A percentile compares a stretch with the other conserved stretches of the same genome.
phyloP scores from a whole-genome alignment of 177 flowering plant genomes.

The Vitis hybrid region DNA sequence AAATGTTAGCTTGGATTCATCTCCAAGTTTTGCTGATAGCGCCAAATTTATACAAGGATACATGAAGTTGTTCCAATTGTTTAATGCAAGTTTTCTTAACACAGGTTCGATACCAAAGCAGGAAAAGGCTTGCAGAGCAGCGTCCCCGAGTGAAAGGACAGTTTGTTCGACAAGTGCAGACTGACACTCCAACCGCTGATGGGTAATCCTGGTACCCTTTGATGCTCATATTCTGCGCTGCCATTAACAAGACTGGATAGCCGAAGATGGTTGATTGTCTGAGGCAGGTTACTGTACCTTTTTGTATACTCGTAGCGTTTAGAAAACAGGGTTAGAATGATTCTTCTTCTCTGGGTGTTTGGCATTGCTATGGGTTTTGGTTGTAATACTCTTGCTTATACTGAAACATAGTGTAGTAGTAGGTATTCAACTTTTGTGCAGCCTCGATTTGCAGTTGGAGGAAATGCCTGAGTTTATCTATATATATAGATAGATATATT shows the following conservation, averaged over 20 bases:
- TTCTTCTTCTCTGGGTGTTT: too few species aligned
- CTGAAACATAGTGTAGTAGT: too few species aligned
- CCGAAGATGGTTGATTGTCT: neutral
- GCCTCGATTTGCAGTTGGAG: too few species aligned
- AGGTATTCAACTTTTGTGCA: too few species aligned
- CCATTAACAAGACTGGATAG: neutral
- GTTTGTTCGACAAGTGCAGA: constrained; percentile 32
- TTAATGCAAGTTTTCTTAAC: neutral
- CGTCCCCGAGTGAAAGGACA: constrained; percentile 41
- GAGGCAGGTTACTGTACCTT: neutral
- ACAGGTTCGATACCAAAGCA: constrained; percentile 41
- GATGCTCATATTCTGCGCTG: neutral
- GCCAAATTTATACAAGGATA: neutral
- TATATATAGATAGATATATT: neutral
- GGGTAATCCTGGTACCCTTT: constrained; percentile 2
- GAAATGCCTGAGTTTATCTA: neutral
- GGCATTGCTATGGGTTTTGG: too few species aligned
- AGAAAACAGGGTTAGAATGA: too few species aligned
- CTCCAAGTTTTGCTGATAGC: neutral
- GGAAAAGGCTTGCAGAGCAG: constrained; percentile 39
- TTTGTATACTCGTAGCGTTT: too few species aligned
- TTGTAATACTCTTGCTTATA: too few species aligned
- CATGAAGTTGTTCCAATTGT: neutral
- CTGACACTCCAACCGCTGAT: constrained; percentile 2
- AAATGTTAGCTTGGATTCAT: too few species aligned